Base-by-base conservation (phyloP, 495 filamentous ascomycete species). In the Hyaloscypha hepaticicola region DNA sequence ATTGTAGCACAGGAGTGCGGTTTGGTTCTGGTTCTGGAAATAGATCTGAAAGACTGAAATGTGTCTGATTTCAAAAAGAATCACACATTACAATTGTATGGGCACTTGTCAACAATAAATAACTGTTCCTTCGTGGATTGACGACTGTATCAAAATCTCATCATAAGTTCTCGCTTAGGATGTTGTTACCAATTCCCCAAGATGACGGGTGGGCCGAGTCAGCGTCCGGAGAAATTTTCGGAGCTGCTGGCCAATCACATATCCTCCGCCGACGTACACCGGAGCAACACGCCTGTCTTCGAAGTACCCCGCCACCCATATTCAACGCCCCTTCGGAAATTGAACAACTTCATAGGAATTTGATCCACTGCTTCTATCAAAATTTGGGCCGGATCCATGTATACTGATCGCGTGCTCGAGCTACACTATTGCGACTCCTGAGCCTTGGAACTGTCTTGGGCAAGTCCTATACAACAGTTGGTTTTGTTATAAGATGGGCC, bases 221-320 rank as follows among this genome's bases (percentile, higher is more conserved):
- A 53, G 50, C 31, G 27, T 27, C n/a, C 56, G 56, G 56, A 58
- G 31, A 58, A 58, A 58, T 34, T 34, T 29, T 58, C 56, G 56
- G 56, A 41, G 56, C 14, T 41, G 29, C n/a, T n/a, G 27, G 31
- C 22, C 33, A 34, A 22, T 24, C 28, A 41, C 0, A 19, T 19
- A 4, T 19, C 11, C 38, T 45, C 1, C 38, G 19, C 38, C 12
- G 14, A 45, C 38, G 38, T 45, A 1, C 11, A 16, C 19, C 12
- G 38, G 38, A 45, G 38, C 1, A 45, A 8, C 7, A 19, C 38
- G 19, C 38, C 38, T 16, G 19, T 45, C 38, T 45, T 45, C 12
- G 38, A 45, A 45, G 38, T 45, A 45, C 38, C 38, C 38, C 38
- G 38, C 38, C 14, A 45, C 3, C 38, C 38, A 45, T 16, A 0